These are phyloP conservation scores for Persicaria maculosa DNA, from an alignment of 148 eudicot species.

Conservation along the genomic window DNA sequence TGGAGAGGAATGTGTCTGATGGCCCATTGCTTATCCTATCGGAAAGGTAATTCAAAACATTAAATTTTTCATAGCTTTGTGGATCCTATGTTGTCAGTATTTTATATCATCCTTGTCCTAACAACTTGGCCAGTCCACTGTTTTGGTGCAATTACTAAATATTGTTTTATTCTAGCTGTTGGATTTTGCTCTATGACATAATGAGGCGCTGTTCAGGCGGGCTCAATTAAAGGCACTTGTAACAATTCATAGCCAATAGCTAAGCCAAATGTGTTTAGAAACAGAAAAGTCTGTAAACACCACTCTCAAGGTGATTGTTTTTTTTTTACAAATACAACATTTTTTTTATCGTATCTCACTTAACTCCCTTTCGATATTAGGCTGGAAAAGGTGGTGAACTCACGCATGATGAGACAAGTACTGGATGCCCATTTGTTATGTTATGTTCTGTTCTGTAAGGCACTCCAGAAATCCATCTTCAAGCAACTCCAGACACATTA, in stretches of 20 bases:
- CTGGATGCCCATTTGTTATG: too few species aligned
- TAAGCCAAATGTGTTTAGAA: slow-evolving; percentile 17
- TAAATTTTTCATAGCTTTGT: not conserved
- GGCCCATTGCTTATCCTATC: slow-evolving; percentile 77
- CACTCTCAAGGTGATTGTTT: not conserved
- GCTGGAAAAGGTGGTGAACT: slow-evolving; percentile 50
- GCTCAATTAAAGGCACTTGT: slow-evolving; percentile 94
- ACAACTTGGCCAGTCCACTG: not conserved
- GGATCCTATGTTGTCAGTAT: not conserved
- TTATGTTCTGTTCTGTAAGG: too few species aligned
- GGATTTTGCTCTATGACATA: slow-evolving; percentile 67
- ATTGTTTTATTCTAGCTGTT: slow-evolving; percentile 42
- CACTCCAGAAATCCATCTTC: too few species aligned
- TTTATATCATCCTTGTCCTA: not conserved
- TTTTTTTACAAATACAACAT: not conserved
- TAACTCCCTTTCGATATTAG: slow-evolving; percentile 14
- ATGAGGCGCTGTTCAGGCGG: slow-evolving; percentile 73
- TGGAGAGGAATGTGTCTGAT: not conserved
- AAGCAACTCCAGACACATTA: too few species aligned
- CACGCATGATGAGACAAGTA: slow-evolving; percentile 36
- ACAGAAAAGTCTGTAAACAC: not conserved
- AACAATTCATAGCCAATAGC: slow-evolving; percentile 85
- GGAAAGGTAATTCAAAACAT: slow-evolving; percentile 56
- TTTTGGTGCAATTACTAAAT: not conserved
- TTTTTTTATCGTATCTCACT: not conserved